Evolutionary conservation across 352 stramenopile genomes (phyloP), one percentile per base, ranked within the genome.

Genomic region (Pythium volutum): DNA sequence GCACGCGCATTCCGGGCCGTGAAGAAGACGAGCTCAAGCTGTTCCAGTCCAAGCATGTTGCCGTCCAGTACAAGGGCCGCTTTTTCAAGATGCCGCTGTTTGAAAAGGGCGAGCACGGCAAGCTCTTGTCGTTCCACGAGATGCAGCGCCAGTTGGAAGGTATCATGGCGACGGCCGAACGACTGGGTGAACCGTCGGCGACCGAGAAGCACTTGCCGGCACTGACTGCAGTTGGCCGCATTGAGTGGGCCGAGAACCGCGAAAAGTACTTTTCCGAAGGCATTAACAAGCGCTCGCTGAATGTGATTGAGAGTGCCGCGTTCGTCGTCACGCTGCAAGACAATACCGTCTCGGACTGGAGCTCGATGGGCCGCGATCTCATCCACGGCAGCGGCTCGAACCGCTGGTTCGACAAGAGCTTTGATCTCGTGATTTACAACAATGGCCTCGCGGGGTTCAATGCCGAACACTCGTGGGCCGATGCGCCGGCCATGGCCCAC

Each of bases 341-440:
- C 29, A 70, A 81, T n/a, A 45, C 67, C 22, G 76, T 79, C 4
- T 65, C 62, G 31, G 72, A 87, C 53, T 91, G 81, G 73, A 89
- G 73, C 2, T 74, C 64, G 7, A 89, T 91, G 71, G 83, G 83
- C 49, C 81, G 81, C 48, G 75, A 89, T 53, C 67, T 95, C 9
- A 93, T 97, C 51, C 86, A 94, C 66, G 86, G 88, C 58, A 88
- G 47, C 49, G 95, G 95, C 36, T 76, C 79, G 52, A 98, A 98
- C 83, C 91, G 96, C 43, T 99, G 92, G 91, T 99, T 98, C 64
- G 97, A 99, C 75, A 99, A 99, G 77, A 96, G 86, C 7, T 95
- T 99, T 59, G 97, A 98, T 71, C 54, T 99, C 4, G 84, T 99
- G 33, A 84, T 97, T 31, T 98, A 96, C 64, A 87, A 89, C 38